phyloP scores from a whole-genome alignment of 257 asterid species.

The Orobanche coerulescens region DNA sequence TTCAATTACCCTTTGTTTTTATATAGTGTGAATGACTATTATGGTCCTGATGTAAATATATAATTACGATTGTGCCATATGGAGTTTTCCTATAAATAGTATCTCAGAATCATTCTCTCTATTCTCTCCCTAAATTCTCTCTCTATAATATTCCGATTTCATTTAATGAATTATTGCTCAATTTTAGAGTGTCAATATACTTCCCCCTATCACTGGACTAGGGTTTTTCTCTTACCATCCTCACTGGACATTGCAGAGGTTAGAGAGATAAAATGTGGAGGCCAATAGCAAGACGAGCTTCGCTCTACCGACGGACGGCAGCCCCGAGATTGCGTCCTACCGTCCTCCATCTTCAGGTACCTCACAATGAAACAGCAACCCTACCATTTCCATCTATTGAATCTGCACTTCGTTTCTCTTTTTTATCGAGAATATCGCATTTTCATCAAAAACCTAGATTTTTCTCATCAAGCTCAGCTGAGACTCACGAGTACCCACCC shows the following conservation, averaged over 20 bases:
- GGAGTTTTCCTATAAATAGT: no score
- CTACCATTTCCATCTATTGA: conserved; percentile 20
- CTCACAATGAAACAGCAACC: conserved; percentile 9
- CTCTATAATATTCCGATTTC: no score
- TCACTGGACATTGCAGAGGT: conserved; percentile 13
- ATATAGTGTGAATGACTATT: no score
- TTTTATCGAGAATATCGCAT: conserved; percentile 20
- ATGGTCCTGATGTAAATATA: no score
- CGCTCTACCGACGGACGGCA: conserved; percentile 27
- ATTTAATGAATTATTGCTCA: no score
- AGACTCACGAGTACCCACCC: conserved; percentile 25
- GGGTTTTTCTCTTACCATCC: conserved; percentile 25
- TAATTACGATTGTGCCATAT: no score
- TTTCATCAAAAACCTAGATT: conserved; percentile 27
- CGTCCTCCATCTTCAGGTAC: conserved; percentile 23
- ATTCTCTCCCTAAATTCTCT: no score
- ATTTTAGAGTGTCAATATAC: no score
- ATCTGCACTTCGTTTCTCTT: conserved; percentile 22
- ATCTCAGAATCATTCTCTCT: no score
- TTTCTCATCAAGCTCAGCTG: conserved; percentile 44
- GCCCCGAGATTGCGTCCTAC: conserved; percentile 19
- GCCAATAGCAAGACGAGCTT: conserved; percentile 33
- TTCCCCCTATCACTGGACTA: background rate
- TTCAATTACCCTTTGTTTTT: no score
- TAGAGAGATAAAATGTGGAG: conserved; percentile 44